Evolutionary conservation across 2,329 filamentous ascomycete genomes (phyloP), one percentile per base, ranked within the genome.

Genomic region (Aspergillus sp.): DNA sequence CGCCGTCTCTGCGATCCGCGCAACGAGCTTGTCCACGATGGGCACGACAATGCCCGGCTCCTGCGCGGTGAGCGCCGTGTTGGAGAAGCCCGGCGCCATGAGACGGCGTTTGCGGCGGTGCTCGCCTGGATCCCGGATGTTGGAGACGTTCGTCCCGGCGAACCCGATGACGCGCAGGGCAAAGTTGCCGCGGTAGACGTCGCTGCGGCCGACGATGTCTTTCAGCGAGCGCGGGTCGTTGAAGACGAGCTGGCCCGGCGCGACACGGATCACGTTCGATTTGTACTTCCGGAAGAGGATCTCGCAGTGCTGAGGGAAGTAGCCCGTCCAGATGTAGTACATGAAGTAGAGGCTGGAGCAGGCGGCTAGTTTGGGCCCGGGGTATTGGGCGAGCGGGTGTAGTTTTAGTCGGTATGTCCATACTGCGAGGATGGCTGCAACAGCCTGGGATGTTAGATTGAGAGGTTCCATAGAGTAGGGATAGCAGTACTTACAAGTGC

Each of bases 151-250:
- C 9, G 31, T 34, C 9, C 42, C 45, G 2, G 34, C 32, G 20
- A 52, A 40, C n/a, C 45, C 32, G 21, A 48, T 43, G 13, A 46
- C 45, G 5, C 45, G 10, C 25, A 55, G 29, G 11, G 45, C 40
- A 45, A 55, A 52, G 31, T 52, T 36, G 16, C 48, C 48, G 10
- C 38, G 25, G 21, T 47, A 45, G 9, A 47, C 36, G 40, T 53
- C 50, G 29, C 47, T 36, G 4, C 45, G 45, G 29, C 45, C 45
- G 29, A 47, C 29, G 29, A 47, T 47, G 45, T 47, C 45, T 25
- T 47, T 47, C 23, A 47, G 25, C 1, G 45, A 47, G n/a, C 45
- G 45, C 10, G 29, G 23, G 16, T 47, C 45, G 29, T 47, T 47
- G 45, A 47, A 47, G 13, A 47, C 45, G 32, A 47, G 11, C 19